Evolutionary conservation across 2,329 filamentous ascomycete species (phyloP), one percentile per base, ranked within the genome.

Genomic region (Xylariaceae sp.): DNA sequence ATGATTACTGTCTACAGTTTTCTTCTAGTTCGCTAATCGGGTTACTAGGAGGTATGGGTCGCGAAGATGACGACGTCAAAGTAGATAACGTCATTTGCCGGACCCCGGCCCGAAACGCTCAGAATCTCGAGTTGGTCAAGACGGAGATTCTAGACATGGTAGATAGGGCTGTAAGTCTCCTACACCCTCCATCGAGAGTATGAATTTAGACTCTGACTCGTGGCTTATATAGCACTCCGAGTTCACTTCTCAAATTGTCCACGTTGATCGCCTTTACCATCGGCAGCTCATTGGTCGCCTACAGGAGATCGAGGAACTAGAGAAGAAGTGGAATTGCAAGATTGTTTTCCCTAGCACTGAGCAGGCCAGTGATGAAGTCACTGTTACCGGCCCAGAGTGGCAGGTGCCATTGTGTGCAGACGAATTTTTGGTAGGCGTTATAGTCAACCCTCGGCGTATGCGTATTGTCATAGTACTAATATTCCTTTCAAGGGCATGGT

Each of bases 311-410:
- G 93, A 98, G 64, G 91, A 95, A 66, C 82, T 99, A 49, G 95
- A 99, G 79, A 96, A 96, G 81, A 97, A 96, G 77, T 98, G 93
- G 89, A 98, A 98, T 74, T 99, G 95, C 87, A 98, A 98, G 80
- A 96, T 99, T 70, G 90, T 92, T 65, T 99, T 99, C 72, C 95
- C 95, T 7, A 96, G 93, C 76, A 98, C 95, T 9, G 95, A 99
- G 74, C 90, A 96, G 75, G 95, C 95, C 20, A 98, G 93, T 72
- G 95, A 99, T 70, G 89, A 96, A 70, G 92, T 99, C 50, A 96
- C 89, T 18, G 92, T 99, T 56, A 96, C 92, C 59, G 95, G 95
- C 3, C 95, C 95, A 48, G 93, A 98, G 77, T 99, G 96, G 84
- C 95, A 98, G 81, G 93, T 99, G 37, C 93, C 95, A 60, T 90